Evolutionary conservation across 2,329 filamentous ascomycete genomes (phyloP), one percentile per base, ranked within the genome.

Genomic region (Neodidymelliopsis sp.): DNA sequence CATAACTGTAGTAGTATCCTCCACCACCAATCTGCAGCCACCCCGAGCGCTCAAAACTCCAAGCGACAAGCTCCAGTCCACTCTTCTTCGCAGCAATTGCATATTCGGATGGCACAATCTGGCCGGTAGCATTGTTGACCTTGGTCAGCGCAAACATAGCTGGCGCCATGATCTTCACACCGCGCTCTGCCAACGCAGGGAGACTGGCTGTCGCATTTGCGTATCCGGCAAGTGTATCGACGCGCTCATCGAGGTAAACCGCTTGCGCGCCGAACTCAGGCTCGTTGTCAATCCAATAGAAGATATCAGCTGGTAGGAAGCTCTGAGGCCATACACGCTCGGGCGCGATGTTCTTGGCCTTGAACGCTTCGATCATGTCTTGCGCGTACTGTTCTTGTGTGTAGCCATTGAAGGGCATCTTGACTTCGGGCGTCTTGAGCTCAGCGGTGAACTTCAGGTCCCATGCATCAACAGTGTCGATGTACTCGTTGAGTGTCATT

Each of bases 341-440:
- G 15, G 75, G 62, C 15, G 67, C 55, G 29, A 79, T 72, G 7
- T 67, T 65, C 33, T 70, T 70, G 9, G 61, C 54, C 28, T 70
- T 60, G 61, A 77, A 79, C 1, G 72, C 66, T 36, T 74, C 53
- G 46, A 79, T 78, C 52, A 89, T 72, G 69, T 89, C 84, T 71
- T 87, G 84, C 0, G 83, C 82, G 63, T 83, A 89, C 61, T 77
- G 73, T 57, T 83, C 73, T 65, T 88, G 85, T 0, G 86, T 89
- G 75, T 88, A 89, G 15, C 77, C 77, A 10, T 79, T 65, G 66
- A 87, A 90, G 0, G 87, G 87, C 86, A 90, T 89, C n/a, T 77
- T 65, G n/a, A 89, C 83, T 57, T 82, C 75, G 25, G 75, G 86
- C 0, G 82, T 83, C 77, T 90, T 90, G 23, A 88, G 57, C 48